These are phyloP conservation scores for Allantophomopsis cytisporea DNA, from an alignment of 2,329 filamentous ascomycete species.

Conservation along the genomic window DNA sequence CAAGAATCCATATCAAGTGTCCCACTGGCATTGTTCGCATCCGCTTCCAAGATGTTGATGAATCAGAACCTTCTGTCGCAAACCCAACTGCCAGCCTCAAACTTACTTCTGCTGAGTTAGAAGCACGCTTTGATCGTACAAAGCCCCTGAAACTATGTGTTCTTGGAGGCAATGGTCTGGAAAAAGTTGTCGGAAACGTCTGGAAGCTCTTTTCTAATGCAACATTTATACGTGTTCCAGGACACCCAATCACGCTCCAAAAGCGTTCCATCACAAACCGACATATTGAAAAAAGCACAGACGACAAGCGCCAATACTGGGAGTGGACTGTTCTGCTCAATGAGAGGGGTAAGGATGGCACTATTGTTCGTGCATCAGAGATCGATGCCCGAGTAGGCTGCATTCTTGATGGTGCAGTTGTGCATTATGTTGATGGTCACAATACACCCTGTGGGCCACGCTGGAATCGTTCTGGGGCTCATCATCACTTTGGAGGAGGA, in stretches of 20 bases:
- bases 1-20: constrained; percentile 10
- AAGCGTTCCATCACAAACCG: constrained; percentile 13
- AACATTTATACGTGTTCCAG: constrained; percentile 23
- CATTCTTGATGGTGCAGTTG: constrained; percentile 28
- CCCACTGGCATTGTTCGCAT: constrained; percentile 15
- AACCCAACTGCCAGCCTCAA: too few species aligned
- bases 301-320: constrained; percentile 1
- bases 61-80: too few species aligned
- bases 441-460: constrained; percentile 26
- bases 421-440: constrained; percentile 29
- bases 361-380: constrained; percentile 21
- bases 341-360: constrained; percentile 4
- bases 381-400: constrained; percentile 31
- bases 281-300: constrained; percentile 1
- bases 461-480: background rate
- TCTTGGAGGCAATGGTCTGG: constrained; percentile 27
- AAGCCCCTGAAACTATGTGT: constrained; percentile 18
- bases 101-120: constrained; percentile 11
- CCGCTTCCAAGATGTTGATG: background rate
- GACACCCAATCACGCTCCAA: constrained; percentile 21
- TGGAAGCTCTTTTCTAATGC: constrained; percentile 19
- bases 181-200: constrained; percentile 16
- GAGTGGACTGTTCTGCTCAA: constrained; percentile 20
- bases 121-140: constrained; percentile 16
- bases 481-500: constrained; percentile 3